Conservation (phyloP, 2,329 filamentous ascomycete genomes). For the Xylariaceae sp. region DNA sequence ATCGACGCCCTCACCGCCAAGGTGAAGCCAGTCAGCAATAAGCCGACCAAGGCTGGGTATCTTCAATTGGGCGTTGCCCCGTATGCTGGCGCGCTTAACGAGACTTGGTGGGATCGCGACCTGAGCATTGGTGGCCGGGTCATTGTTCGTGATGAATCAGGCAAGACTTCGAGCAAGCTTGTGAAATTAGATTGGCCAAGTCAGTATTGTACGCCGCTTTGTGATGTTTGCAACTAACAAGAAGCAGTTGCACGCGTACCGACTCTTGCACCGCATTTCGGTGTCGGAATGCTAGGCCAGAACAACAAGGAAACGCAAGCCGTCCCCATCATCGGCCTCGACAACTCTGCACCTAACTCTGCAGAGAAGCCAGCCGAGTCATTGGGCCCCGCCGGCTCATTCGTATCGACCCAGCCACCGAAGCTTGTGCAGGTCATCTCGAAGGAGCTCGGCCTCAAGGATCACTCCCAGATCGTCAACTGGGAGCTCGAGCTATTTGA, state of each 20-base stretch:
- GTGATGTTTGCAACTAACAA: constrained; percentile 13
- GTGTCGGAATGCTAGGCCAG: constrained; percentile 64
- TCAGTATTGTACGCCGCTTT: constrained; percentile 29
- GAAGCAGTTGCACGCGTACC: constrained; percentile 74
- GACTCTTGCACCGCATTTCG: constrained; percentile 91
- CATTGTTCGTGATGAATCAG: constrained; percentile 71
- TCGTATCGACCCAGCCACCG: constrained; percentile 79
- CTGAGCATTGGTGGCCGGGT: constrained; percentile 87
- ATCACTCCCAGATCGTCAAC: constrained; percentile 76
- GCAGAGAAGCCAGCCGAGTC: constrained; percentile 37
- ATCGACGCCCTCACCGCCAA: constrained; percentile 89
- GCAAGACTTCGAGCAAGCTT: constrained; percentile 76
- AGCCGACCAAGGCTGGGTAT: constrained; percentile 82
- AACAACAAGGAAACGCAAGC: constrained; percentile 89
- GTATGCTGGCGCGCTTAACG: constrained; percentile 83
- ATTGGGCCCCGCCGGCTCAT: constrained; percentile 66
- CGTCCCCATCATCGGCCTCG: constrained; percentile 88
- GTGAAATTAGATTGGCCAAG: constrained; percentile 92
- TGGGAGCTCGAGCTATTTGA: constrained; percentile 98
- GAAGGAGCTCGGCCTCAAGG: constrained; percentile 69
- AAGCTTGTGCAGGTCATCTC: constrained; percentile 82
- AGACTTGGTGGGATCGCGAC: constrained; percentile 97
- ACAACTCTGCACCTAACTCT: constrained; percentile 60
- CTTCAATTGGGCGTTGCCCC: constrained; percentile 87
- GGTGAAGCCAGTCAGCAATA: constrained; percentile 85